phyloP scores from a whole-genome alignment of 2,329 filamentous ascomycete species.

The Orbilia javanica region DNA sequence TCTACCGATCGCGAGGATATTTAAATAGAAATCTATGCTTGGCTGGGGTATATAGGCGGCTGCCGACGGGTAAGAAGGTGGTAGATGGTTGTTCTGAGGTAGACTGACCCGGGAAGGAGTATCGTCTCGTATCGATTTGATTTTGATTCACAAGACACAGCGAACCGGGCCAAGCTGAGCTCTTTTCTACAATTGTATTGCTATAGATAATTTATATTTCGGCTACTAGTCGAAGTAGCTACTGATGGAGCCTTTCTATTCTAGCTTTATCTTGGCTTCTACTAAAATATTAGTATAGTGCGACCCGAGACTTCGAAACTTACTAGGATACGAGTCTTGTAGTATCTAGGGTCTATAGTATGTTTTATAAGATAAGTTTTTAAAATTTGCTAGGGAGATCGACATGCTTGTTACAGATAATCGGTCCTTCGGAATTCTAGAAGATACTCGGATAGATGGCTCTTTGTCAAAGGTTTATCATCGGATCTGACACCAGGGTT shows the following conservation, averaged over 20 bases:
- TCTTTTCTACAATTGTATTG: not conserved
- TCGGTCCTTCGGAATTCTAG: not conserved
- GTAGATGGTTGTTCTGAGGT: not conserved
- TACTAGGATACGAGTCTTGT: not conserved
- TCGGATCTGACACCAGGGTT: not conserved
- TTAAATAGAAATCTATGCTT: slow-evolving; percentile 14
- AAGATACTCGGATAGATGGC: not conserved
- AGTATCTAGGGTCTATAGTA: no score
- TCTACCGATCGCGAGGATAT: slow-evolving; percentile 11
- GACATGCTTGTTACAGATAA: not conserved
- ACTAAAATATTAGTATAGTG: not conserved
- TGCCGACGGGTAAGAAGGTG: slow-evolving; percentile 40
- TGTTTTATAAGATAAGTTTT: not conserved
- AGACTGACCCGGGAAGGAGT: not conserved
- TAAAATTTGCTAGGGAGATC: not conserved
- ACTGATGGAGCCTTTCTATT: not conserved
- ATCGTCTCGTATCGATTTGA: not conserved
- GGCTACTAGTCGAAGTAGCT: not conserved
- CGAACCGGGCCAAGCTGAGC: not conserved
- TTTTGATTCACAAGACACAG: not conserved
- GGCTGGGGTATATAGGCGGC: slow-evolving; percentile 41
- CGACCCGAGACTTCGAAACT: not conserved
- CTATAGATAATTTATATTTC: not conserved
- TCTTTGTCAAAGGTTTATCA: not conserved
- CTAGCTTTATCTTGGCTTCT: not conserved